Conservation (phyloP, 106 monocot genomes). For the Phalaenopsis equestris region DNA sequence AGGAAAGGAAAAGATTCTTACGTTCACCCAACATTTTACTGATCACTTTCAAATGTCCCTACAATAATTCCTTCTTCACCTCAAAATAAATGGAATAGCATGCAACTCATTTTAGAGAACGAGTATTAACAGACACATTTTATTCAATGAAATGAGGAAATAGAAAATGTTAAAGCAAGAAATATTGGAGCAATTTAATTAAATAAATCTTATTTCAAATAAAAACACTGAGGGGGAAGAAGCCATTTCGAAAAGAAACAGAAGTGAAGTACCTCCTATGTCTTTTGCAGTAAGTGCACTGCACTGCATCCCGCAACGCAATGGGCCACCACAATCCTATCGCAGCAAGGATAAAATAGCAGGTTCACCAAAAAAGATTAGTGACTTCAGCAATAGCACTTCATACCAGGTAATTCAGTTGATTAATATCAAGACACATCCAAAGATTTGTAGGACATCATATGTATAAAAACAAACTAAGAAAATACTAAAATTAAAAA, state of each 20-base stretch:
- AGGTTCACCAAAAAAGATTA: neutral
- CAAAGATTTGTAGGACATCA: neutral
- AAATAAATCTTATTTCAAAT: neutral
- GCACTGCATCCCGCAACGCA: constrained; percentile 7
- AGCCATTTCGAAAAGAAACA: neutral
- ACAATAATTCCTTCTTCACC: neutral
- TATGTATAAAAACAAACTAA: neutral
- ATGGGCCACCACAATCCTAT: constrained; percentile 9
- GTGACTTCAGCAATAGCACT: neutral
- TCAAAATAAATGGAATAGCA: neutral
- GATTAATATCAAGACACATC: neutral
- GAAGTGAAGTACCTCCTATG: constrained; percentile 7
- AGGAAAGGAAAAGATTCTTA: neutral
- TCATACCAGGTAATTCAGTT: neutral
- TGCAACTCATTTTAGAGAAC: neutral
- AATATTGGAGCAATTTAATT: neutral
- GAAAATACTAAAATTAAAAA: neutral
- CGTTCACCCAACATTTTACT: neutral
- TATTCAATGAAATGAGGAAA: neutral
- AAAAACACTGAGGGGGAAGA: neutral
- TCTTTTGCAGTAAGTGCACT: constrained; percentile 6
- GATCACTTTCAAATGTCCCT: neutral
- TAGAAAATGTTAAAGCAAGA: neutral
- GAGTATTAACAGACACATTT: neutral
- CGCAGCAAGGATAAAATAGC: neutral